These are phyloP conservation scores for Solanum hybrid DNA, from an alignment of 305 asterid genomes.

Conservation along the genomic window DNA sequence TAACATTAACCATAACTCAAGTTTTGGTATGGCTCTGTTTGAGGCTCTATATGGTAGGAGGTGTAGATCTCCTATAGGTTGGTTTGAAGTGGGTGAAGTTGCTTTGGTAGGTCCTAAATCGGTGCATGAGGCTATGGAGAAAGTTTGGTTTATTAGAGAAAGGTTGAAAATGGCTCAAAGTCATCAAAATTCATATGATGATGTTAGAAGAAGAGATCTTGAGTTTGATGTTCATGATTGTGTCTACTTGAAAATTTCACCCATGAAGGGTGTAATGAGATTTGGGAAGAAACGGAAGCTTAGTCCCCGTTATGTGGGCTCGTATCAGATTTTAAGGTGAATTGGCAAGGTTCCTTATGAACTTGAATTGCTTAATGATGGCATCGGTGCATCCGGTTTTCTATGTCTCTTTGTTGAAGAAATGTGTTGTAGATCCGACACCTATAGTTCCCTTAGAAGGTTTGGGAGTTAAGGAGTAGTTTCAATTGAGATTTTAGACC, in stretches of 20 bases:
- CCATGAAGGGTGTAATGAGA: background rate
- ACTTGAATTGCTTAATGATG: background rate
- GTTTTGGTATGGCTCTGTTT: too few species aligned
- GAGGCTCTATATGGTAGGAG: too few species aligned
- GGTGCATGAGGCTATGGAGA: too few species aligned
- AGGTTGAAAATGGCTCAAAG: background rate
- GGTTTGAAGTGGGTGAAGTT: too few species aligned
- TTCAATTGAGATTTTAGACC: background rate
- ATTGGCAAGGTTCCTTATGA: background rate
- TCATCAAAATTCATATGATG: background rate
- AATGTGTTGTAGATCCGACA: background rate
- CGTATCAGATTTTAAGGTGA: background rate
- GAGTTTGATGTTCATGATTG: background rate
- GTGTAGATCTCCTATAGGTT: too few species aligned
- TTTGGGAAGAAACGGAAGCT: background rate
- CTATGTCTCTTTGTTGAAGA: background rate
- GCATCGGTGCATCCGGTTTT: background rate
- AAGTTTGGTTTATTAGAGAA: background rate
- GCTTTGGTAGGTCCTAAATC: too few species aligned
- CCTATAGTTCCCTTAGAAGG: background rate
- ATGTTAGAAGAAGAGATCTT: background rate
- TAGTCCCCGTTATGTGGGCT: background rate
- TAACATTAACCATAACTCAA: too few species aligned
- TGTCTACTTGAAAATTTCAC: background rate
- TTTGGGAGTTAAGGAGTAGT: background rate